Conservation (phyloP, 2,329 filamentous ascomycete species). For the Coniochaeta pulveracea region DNA sequence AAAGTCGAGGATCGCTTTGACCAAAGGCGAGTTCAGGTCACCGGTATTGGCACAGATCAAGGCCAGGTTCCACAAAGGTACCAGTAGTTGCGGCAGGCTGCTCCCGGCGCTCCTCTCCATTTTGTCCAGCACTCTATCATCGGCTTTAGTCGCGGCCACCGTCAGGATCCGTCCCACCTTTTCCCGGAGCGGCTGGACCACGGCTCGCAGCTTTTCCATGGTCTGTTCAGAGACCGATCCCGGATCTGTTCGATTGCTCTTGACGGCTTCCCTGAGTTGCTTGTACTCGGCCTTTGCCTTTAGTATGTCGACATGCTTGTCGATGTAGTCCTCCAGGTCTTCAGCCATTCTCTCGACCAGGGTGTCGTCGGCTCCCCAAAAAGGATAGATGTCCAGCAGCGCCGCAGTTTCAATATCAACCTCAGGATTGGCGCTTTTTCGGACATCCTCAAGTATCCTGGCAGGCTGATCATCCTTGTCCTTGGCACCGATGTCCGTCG, state of each 20-base stretch:
- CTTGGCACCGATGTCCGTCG: too few relatives aligned
- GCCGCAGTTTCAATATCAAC: neutral
- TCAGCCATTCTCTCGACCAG: slow-evolving; percentile 1
- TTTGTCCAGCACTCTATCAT: neutral
- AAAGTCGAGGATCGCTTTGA: slow-evolving; percentile 13
- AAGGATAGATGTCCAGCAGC: slow-evolving; percentile 1
- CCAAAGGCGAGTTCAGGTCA: slow-evolving; percentile 11
- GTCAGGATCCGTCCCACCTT: neutral
- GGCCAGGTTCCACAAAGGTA: too few relatives aligned
- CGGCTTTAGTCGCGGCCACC: neutral
- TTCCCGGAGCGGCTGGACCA: neutral
- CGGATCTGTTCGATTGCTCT: neutral
- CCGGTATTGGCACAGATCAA: slow-evolving; percentile 10
- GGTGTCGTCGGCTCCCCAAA: neutral
- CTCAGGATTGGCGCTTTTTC: too few relatives aligned
- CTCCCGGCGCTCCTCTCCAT: too few relatives aligned
- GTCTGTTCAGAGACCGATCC: neutral
- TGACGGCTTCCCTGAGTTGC: neutral
- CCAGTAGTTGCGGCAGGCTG: too few relatives aligned
- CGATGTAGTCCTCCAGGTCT: neutral
- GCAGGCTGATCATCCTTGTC: too few relatives aligned
- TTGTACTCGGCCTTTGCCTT: neutral
- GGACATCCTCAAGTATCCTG: too few relatives aligned
- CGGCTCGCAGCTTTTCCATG: neutral
- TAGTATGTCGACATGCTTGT: neutral